Conservation (phyloP, 1,139 yeast species). For the Yamadazyma triangularis region DNA sequence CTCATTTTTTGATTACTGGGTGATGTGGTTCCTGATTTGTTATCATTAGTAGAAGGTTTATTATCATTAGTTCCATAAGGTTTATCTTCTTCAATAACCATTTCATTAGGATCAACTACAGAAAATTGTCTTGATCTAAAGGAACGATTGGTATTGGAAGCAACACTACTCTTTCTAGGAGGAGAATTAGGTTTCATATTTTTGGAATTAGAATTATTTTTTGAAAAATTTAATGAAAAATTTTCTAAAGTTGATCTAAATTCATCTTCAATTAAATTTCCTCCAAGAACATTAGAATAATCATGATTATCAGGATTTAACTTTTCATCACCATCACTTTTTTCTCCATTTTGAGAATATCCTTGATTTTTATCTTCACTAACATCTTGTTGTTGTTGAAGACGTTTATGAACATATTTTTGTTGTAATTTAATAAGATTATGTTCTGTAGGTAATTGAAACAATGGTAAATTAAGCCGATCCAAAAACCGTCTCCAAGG, state of each 20-base stretch:
- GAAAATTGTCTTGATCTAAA: conserved; percentile 13
- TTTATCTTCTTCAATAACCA: conserved; percentile 13
- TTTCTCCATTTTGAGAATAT: conserved; percentile 2
- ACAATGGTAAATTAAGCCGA: conserved; percentile 38
- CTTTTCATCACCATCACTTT: conserved; percentile 2
- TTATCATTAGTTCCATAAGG: conserved; percentile 5
- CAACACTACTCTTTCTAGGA: conserved; percentile 7
- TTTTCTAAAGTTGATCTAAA: conserved; percentile 29
- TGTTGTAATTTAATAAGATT: conserved; percentile 25
- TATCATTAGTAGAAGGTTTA: conserved; percentile 4
- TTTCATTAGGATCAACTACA: conserved; percentile 13
- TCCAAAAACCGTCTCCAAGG: conserved; percentile 28
- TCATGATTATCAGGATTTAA: no score
- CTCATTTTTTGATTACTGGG: conserved; percentile 1
- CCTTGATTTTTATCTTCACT: background rate
- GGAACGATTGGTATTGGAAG: conserved; percentile 6
- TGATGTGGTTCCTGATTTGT: background rate
- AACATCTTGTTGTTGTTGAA: conserved; percentile 4
- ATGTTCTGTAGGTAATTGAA: conserved; percentile 36
- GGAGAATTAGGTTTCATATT: background rate
- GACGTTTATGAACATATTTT: conserved; percentile 17
- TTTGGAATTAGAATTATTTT: conserved; percentile 1
- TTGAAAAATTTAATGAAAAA: conserved; percentile 23
- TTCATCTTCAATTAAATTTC: conserved; percentile 24
- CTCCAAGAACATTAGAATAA: conserved; percentile 33